Evolutionary conservation across 495 filamentous ascomycete species (phyloP).

Genomic region (Friedmanniomyces endolithicus): DNA sequence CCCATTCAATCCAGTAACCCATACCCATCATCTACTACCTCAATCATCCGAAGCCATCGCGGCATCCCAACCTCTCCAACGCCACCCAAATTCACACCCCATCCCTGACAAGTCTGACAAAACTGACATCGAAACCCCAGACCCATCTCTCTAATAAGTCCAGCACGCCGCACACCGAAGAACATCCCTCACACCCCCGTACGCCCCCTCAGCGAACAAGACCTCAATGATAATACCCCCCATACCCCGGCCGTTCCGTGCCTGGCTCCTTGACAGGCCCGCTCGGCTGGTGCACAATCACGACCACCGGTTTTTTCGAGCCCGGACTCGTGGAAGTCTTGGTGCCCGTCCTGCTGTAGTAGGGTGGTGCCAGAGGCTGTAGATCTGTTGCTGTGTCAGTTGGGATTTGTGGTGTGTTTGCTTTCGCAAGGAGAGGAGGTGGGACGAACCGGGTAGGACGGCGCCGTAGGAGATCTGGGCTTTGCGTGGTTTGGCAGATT

Average conservation of each 20-base stretch:
- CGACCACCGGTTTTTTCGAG: background rate
- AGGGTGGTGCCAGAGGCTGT: too few relatives aligned
- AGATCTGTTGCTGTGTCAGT: too few relatives aligned
- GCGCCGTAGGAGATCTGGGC: background rate
- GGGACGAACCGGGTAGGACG: too few relatives aligned
- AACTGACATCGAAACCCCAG: too few relatives aligned
- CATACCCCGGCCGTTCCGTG: background rate
- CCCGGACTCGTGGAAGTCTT: background rate
- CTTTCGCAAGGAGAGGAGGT: too few relatives aligned
- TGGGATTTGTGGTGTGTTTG: too few relatives aligned
- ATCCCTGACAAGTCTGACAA: background rate
- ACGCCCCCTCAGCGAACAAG: background rate
- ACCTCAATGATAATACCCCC: background rate
- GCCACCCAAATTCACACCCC: background rate
- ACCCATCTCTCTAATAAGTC: too few relatives aligned
- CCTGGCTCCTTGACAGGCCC: background rate
- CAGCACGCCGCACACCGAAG: too few relatives aligned
- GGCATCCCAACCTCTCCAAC: background rate
- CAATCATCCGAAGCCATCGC: background rate
- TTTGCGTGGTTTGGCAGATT: background rate
- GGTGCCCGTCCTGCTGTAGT: background rate
- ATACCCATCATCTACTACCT: background rate
- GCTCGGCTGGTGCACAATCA: background rate
- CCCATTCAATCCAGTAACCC: too few relatives aligned
- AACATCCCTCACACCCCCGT: too few relatives aligned